Conservation (phyloP, 2,329 filamentous ascomycete species). For the Fusarium floridanum region DNA sequence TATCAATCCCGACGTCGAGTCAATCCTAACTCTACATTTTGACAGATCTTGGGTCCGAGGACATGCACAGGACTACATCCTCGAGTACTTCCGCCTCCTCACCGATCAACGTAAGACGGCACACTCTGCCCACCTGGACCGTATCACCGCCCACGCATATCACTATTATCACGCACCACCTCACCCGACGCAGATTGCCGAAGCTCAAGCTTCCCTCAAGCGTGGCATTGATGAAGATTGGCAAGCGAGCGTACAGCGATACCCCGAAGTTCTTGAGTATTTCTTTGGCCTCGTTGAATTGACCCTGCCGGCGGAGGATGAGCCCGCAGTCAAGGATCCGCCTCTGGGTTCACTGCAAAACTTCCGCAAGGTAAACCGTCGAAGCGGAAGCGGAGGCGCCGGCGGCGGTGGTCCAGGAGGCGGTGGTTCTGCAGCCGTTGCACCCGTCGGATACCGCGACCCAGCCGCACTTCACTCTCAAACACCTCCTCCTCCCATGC, state of each 20-base stretch:
- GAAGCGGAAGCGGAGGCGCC: conserved; percentile 54
- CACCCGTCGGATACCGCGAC: conserved; percentile 44
- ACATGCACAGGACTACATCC: conserved; percentile 76
- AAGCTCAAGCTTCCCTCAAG: conserved; percentile 76
- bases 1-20: not conserved
- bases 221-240: conserved; percentile 84
- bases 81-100: conserved; percentile 73
- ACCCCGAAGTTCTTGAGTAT: conserved; percentile 86
- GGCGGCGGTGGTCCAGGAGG: conserved; percentile 43
- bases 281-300: conserved; percentile 80
- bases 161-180: conserved; percentile 70
- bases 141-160: conserved; percentile 66
- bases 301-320: conserved; percentile 72
- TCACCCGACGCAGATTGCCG: conserved; percentile 72
- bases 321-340: conserved; percentile 70
- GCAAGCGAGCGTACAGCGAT: conserved; percentile 79
- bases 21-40: conserved; percentile 27
- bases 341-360: conserved; percentile 67
- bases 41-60: conserved; percentile 72
- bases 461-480: conserved; percentile 42
- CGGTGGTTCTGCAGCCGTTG: conserved; percentile 45
- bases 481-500: conserved; percentile 46
- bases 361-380: conserved; percentile 61
- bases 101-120: conserved; percentile 71
- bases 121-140: conserved; percentile 68